Percentiles rank a stretch among this genome's conserved stretches.
These are phyloP conservation scores for Iberis amara DNA, from an alignment of 441 rosid species.

Conservation along the genomic window DNA sequence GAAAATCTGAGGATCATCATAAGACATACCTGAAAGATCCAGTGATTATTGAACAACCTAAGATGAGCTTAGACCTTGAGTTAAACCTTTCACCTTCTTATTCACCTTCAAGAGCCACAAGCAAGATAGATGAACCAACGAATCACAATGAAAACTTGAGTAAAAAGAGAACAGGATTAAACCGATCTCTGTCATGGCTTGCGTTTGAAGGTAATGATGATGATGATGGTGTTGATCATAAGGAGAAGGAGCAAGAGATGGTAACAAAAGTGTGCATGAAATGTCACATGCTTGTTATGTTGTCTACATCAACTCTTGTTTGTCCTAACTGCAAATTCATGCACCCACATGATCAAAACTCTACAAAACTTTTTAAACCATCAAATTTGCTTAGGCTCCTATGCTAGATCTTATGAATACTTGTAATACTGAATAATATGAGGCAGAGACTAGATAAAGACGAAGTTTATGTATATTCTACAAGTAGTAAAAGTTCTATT, in stretches of 20 bases:
- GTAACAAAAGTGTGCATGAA: constrained; percentile 63
- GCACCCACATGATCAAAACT: constrained; percentile 57
- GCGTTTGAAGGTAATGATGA: constrained; percentile 25
- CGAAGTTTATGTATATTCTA: constrained; percentile 23
- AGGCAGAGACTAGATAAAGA: constrained; percentile 22
- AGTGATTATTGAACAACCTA: constrained; percentile 29
- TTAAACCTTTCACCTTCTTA: constrained; percentile 60
- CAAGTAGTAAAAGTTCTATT: constrained; percentile 16
- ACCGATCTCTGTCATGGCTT: constrained; percentile 48
- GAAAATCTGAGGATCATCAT: constrained; percentile 55
- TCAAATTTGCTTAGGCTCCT: constrained; percentile 45
- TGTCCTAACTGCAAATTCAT: constrained; percentile 92
- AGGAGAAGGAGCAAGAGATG: constrained; percentile 50
- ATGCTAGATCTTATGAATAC: constrained; percentile 34
- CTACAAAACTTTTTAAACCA: constrained; percentile 43
- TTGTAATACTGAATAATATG: constrained; percentile 15
- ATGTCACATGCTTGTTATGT: constrained; percentile 87
- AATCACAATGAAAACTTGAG: constrained; percentile 23
- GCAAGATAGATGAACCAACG: constrained; percentile 13
- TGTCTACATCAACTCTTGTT: constrained; percentile 61
- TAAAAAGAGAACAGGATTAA: constrained; percentile 25
- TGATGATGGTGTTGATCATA: constrained; percentile 29
- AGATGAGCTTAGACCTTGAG: constrained; percentile 74
- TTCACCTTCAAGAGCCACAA: constrained; percentile 32
- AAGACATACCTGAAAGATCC: constrained; percentile 10